A percentile compares a stretch with the other conserved stretches of the same genome.
These are phyloP conservation scores for Diophrys sp. DNA, from an alignment of 73 alveolate species.

Conservation along the genomic window DNA sequence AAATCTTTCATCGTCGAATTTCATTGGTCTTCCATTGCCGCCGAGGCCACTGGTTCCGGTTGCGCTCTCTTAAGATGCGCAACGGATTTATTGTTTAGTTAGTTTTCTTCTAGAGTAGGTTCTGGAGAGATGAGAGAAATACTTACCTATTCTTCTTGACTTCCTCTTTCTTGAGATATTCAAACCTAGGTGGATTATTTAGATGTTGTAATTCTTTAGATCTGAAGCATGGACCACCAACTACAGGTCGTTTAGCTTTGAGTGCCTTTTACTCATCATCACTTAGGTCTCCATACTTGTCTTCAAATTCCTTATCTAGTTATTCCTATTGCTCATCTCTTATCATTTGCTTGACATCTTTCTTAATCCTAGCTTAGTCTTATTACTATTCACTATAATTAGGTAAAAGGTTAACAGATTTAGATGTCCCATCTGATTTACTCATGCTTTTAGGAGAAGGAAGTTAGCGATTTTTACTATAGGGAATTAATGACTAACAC, in stretches of 20 bases:
- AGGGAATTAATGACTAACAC: constrained; percentile 14
- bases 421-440: constrained; percentile 28
- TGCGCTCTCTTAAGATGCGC: background rate
- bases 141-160: background rate
- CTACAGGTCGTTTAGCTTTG: background rate
- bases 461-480: constrained; percentile 9
- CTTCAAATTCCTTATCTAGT: background rate
- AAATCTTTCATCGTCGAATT: too few species aligned
- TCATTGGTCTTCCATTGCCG: too few species aligned
- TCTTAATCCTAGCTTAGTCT: background rate
- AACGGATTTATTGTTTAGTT: too few species aligned
- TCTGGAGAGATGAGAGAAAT: background rate
- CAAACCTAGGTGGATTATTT: constrained; percentile 1
- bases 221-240: constrained; percentile 2
- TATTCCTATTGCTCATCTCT: background rate
- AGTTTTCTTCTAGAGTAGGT: too few species aligned
- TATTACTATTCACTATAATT: background rate
- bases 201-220: background rate
- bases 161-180: background rate
- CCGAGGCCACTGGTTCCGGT: too few species aligned
- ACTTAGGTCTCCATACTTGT: background rate
- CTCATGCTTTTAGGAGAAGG: constrained; percentile 44
- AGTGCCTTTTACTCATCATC: background rate
- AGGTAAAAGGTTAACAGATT: constrained; percentile 45
- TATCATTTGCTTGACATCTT: background rate